phyloP scores from a whole-genome alignment of 2,329 filamentous ascomycete species.

The Pseudogymnoascus sp. region DNA sequence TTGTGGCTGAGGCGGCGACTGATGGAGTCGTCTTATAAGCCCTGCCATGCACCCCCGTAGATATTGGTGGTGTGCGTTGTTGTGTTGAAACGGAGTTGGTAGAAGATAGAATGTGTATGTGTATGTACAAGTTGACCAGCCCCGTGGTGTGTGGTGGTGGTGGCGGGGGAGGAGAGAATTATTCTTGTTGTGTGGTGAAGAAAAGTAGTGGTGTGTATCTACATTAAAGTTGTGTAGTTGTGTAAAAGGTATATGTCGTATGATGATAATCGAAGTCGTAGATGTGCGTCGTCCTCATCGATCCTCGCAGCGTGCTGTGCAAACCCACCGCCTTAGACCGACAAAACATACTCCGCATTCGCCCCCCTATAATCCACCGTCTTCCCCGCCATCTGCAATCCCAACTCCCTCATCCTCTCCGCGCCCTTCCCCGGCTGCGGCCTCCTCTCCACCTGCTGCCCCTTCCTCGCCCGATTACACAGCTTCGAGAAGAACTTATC shows the following conservation, averaged over 20 bases:
- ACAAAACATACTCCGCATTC: conserved; percentile 59
- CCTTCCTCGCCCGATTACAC: conserved; percentile 69
- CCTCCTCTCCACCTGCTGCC: conserved; percentile 51
- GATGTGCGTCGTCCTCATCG: neutral
- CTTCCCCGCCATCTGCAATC: conserved; percentile 79
- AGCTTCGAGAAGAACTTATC: conserved; percentile 90
- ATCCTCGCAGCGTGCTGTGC: neutral
- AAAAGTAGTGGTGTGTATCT: neutral
- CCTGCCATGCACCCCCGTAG: neutral
- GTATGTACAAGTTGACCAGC: neutral
- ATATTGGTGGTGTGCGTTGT: neutral
- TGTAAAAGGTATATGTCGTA: neutral
- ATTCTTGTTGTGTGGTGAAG: neutral
- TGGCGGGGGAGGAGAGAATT: neutral
- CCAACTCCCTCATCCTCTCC: conserved; percentile 88
- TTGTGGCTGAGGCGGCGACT: neutral
- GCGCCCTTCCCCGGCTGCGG: conserved; percentile 78
- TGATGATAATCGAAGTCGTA: neutral
- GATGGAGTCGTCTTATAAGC: neutral
- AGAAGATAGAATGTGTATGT: neutral
- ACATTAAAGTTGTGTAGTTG: neutral
- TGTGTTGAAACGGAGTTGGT: neutral
- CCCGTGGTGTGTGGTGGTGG: neutral
- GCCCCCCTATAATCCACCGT: conserved; percentile 56
- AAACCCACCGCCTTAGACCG: no score